phyloP scores from a whole-genome alignment of 257 asterid genomes.

The Solanum infundibuliforme region DNA sequence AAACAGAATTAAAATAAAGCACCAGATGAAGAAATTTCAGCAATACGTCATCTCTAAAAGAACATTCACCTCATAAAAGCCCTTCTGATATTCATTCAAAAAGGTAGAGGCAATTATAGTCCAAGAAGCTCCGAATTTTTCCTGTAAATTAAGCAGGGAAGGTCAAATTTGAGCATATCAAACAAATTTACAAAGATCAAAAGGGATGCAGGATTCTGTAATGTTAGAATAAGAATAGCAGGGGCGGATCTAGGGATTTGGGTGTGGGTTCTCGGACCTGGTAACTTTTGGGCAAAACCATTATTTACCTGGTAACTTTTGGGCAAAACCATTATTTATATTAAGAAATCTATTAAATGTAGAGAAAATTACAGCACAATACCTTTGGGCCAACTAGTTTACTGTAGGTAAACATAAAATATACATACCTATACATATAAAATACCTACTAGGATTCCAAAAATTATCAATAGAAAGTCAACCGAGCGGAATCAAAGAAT shows the following conservation, averaged over 20 bases:
- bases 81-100: conserved; percentile 62
- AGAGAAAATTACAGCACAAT: neutral
- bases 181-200: neutral
- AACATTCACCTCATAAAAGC: conserved; percentile 55
- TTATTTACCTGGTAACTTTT: too few species aligned
- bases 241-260: neutral
- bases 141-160: conserved; percentile 35
- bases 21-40: neutral
- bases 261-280: neutral
- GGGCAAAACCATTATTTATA: neutral
- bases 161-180: neutral
- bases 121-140: conserved; percentile 83
- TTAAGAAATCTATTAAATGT: neutral
- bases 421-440: neutral
- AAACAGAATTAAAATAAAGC: neutral
- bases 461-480: neutral
- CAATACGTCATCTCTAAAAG: neutral
- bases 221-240: neutral
- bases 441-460: neutral
- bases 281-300: too few species aligned
- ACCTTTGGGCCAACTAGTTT: neutral
- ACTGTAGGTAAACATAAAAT: neutral
- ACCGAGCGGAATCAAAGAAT: neutral
- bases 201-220: neutral
- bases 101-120: conserved; percentile 64